Evolutionary conservation across 768 basidiomycete species (phyloP).

Genomic region (Nevesoporus exiguus): DNA sequence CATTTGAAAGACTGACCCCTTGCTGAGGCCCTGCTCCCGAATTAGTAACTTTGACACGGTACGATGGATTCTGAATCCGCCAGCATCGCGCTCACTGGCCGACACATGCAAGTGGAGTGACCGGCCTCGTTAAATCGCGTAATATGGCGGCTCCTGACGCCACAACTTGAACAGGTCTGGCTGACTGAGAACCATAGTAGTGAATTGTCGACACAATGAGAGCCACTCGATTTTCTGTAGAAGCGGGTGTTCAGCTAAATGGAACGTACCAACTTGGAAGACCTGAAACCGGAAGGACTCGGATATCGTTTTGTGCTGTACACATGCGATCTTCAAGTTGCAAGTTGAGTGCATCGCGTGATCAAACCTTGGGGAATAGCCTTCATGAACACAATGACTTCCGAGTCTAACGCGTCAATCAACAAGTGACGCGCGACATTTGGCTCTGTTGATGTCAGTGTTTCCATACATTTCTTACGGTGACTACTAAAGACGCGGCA

Average conservation of each 20-base stretch:
- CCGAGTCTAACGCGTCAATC: too few species aligned
- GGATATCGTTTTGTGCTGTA: too few species aligned
- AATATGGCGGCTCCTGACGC: background rate
- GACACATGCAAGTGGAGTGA: background rate
- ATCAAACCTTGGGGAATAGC: too few species aligned
- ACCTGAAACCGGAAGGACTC: background rate
- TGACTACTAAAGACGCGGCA: too few species aligned
- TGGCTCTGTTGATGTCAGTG: too few species aligned
- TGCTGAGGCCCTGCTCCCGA: background rate
- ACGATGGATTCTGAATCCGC: background rate
- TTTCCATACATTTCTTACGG: too few species aligned
- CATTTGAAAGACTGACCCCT: background rate
- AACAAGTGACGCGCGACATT: too few species aligned
- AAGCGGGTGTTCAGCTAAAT: background rate
- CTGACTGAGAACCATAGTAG: background rate
- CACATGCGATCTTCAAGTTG: too few species aligned
- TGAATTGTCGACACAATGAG: background rate
- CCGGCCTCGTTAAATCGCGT: background rate
- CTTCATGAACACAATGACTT: too few species aligned
- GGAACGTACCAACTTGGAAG: background rate
- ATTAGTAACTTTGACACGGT: conserved; percentile 1
- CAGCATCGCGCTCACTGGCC: background rate
- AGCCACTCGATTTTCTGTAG: background rate
- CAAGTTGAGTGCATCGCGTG: too few species aligned
- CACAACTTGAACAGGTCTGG: background rate